Conservation (phyloP, 257 asterid species). For the Echium plantagineum region DNA sequence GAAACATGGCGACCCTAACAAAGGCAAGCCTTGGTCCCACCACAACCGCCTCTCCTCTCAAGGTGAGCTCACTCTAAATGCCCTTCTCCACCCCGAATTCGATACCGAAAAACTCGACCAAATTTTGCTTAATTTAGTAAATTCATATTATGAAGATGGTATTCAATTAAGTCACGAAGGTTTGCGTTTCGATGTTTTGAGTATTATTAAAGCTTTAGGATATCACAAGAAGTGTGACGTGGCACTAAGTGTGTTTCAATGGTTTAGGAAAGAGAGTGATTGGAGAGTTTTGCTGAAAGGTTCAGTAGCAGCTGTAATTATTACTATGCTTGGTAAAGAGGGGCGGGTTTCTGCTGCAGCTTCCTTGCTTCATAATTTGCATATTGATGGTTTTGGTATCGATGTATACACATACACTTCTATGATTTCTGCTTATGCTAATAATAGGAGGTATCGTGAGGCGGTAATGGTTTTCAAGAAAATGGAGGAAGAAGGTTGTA, state of each 20-base stretch:
- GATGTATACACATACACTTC: slow-evolving; percentile 86
- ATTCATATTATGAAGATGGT: slow-evolving; percentile 6
- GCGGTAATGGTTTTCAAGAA: slow-evolving; percentile 64
- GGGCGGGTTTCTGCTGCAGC: slow-evolving; percentile 56
- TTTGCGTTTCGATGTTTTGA: slow-evolving; percentile 33
- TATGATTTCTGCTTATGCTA: slow-evolving; percentile 46
- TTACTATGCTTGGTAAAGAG: slow-evolving; percentile 64
- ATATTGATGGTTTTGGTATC: slow-evolving; percentile 45
- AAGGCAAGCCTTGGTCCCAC: slow-evolving; percentile 72
- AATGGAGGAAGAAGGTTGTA: slow-evolving; percentile 89
- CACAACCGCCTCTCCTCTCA: slow-evolving; percentile 46
- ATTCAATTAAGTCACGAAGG: slow-evolving; percentile 10
- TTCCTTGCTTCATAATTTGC: slow-evolving; percentile 49
- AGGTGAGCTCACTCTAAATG: slow-evolving; percentile 50
- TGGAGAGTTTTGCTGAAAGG: slow-evolving; percentile 38
- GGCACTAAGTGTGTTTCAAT: slow-evolving; percentile 57
- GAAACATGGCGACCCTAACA: slow-evolving; percentile 50
- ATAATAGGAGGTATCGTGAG: slow-evolving; percentile 63
- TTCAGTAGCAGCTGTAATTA: slow-evolving; percentile 59
- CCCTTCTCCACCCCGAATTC: slow-evolving; percentile 47
- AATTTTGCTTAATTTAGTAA: slow-evolving; percentile 29
- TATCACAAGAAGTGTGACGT: slow-evolving; percentile 47
- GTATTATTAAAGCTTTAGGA: slow-evolving; percentile 65
- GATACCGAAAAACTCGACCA: slow-evolving; percentile 22
- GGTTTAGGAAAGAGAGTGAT: slow-evolving; percentile 35